Base-by-base conservation (phyloP, 1,284 basidiomycete genomes). In the Schizophyllum commune region DNA sequence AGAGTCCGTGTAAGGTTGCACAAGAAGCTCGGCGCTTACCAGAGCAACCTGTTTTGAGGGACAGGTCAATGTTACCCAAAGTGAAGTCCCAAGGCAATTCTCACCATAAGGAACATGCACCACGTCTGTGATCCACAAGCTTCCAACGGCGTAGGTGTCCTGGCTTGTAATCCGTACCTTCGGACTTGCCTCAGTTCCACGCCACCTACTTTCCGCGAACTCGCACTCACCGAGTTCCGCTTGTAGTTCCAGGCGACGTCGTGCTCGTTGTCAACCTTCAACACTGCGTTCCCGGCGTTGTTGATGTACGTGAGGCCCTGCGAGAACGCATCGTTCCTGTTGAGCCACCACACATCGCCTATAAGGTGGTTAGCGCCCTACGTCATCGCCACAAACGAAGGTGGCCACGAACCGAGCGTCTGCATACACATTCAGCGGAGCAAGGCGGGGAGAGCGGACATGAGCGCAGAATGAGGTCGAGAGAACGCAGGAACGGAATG, bases 101-200 rank as follows among this genome's bases (percentile, higher is more conserved):
- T 55, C 55, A 2, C 82, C 81, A 60, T 74, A 85, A 0, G 86
- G 86, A 58, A 88, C 68, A 70, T 88, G 85, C 5, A 79, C 68
- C 1, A 80, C 74, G 68, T 89, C 87, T 52, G 86, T 75, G 9
- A 88, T 75, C 78, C 82, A 83, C 19, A 89, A 71, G 39, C 78
- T 82, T 5, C 86, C 86, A 11, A 83, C 64, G 17, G 70, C 71
- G 63, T 83, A 86, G 8, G 73, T 69, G 27, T 78, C 77, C 60
- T 78, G 70, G 0, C 77, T 77, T 4, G 80, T 79, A 51, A 85
- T 80, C 32, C 83, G 75, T 33, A 84, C 74, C 82, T 83, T 59
- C 17, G 55, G 57, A 56, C 53, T 39, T 58, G 59, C 22, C 53
- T 56, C 32, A 55, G 34, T 27, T 27, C 53, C 11, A 21, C 11